These are phyloP conservation scores for Mycena crocata DNA, from an alignment of 768 basidiomycete species.

Conservation along the genomic window DNA sequence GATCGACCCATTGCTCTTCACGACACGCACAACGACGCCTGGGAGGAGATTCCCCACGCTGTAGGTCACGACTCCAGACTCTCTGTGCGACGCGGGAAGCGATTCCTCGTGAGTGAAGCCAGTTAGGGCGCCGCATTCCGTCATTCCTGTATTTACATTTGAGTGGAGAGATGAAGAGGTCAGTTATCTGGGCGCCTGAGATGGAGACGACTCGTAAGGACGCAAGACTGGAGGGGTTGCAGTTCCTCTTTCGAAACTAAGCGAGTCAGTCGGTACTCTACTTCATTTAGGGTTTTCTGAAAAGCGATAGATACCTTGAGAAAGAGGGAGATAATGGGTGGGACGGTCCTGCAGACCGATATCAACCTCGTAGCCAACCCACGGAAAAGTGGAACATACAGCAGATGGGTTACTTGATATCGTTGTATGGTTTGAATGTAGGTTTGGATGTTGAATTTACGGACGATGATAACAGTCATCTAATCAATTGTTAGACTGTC, in stretches of 20 bases:
- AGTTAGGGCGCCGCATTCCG: neutral
- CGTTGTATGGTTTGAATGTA: neutral
- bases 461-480: neutral
- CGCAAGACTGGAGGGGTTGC: neutral
- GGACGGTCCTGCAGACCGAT: neutral
- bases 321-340: neutral
- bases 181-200: neutral
- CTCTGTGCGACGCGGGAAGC: neutral
- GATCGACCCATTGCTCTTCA: neutral
- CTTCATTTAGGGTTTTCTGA: neutral
- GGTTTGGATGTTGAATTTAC: neutral
- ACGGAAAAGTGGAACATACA: neutral
- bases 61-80: neutral
- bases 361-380: neutral
- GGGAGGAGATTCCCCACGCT: neutral
- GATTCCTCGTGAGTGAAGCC: neutral
- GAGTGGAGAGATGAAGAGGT: neutral
- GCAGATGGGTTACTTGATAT: neutral
- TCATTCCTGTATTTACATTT: neutral
- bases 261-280: neutral
- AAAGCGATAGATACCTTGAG: neutral
- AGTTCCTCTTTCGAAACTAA: too few relatives aligned
- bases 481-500: neutral
- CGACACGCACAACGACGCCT: neutral
- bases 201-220: neutral